Percentiles rank a stretch among this genome's conserved stretches.
Evolutionary conservation across 1,139 yeast genomes (phyloP).

Genomic region (Geotrichum histeridarum): DNA sequence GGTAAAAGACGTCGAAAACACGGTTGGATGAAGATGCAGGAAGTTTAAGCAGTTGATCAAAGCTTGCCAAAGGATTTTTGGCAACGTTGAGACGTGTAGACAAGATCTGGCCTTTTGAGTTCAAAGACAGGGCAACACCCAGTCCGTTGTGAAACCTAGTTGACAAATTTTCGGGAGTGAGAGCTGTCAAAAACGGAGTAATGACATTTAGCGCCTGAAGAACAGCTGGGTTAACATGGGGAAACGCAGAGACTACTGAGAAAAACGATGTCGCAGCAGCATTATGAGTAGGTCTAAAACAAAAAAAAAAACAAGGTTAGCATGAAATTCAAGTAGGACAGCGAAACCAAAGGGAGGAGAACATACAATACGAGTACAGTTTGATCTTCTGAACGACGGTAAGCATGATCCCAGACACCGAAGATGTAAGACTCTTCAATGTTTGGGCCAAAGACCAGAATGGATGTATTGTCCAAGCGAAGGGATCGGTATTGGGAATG

Average conservation of each 20-base stretch:
- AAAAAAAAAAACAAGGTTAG: not conserved
- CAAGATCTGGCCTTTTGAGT: constrained; percentile 35
- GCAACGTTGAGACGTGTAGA: constrained; percentile 35
- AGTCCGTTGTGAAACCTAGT: constrained; percentile 39
- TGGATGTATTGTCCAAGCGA: constrained; percentile 35
- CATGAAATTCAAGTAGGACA: not conserved
- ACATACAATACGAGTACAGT: constrained; percentile 37
- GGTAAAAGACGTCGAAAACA: constrained; percentile 40
- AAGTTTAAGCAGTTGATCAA: constrained; percentile 36
- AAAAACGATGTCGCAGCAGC: constrained; percentile 26
- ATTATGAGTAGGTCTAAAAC: constrained; percentile 22
- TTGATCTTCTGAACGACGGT: constrained; percentile 40
- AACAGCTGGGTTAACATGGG: constrained; percentile 36
- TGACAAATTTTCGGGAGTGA: constrained; percentile 37
- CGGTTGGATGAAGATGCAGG: constrained; percentile 30
- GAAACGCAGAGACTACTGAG: constrained; percentile 35
- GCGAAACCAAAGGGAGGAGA: not conserved
- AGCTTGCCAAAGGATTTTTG: constrained; percentile 31
- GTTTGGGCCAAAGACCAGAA: constrained; percentile 33
- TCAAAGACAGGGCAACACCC: constrained; percentile 33
- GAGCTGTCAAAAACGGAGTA: constrained; percentile 40
- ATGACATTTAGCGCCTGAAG: constrained; percentile 37
- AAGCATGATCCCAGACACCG: constrained; percentile 41
- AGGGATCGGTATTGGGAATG: constrained; percentile 31
- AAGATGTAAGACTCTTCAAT: constrained; percentile 36